Evolutionary conservation across 768 basidiomycete species (phyloP), one percentile per base, ranked within the genome.

Genomic region (Russula olivacea): DNA sequence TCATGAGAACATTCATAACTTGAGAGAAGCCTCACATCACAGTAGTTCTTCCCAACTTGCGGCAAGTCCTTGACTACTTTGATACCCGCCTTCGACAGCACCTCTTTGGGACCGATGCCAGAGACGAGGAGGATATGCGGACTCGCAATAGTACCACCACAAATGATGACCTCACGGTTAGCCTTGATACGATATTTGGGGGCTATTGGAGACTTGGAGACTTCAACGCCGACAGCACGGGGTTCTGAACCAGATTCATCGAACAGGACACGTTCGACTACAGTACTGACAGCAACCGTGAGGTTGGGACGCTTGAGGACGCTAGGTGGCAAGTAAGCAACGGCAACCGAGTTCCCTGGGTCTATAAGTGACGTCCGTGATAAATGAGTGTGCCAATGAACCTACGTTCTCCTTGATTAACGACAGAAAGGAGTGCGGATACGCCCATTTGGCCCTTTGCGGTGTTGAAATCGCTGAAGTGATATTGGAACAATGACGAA

Each of bases 101-200:
- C 69, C 3, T 62, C 69, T 28, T 70, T 69, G 17, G 76, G 74
- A 28, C 78, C 79, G 64, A 80, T 70, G 14, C 79, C 79, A n/a
- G 75, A 76, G 15, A 79, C 68, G 54, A 78, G 71, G 1, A 80
- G 72, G 19, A 80, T 64, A 50, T 79, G 77, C 34, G 79, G 72
- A 1, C 75, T 68, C n/a, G 61, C 68, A 56, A 70, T 34, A 19
- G 63, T 23, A n/a, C 71, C 71, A 21, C 65, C 69, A 15, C 58
- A 38, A 45, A 71, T 25, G 32, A 71, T 68, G 34, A 71, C 71
- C 32, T 71, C 71, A 14, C 66, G 68, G 32, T 47, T 52, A 10
- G 66, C 69, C 12, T 10, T 43, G 28, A 65, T 38, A 9, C 58
- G 51, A 21, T 55, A 66, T 21, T 63, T 66, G 10, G 58, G 53